Evolutionary conservation across 768 basidiomycete genomes (phyloP), one percentile per base, ranked within the genome.

Genomic region (Collybia sp.): DNA sequence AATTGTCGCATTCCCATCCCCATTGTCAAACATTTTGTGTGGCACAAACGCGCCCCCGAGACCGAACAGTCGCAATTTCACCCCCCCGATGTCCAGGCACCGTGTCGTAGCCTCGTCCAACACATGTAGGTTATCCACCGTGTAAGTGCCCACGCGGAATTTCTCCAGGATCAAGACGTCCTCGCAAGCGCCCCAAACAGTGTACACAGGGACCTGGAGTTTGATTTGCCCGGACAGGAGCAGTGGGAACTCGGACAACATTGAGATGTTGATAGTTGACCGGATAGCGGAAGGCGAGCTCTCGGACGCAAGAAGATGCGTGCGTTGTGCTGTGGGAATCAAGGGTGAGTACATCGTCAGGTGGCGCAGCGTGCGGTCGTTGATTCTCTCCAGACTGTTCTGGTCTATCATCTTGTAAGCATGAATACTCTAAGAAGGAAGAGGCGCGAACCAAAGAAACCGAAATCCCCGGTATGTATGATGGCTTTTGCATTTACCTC

Each of bases 391-490:
- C 42, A 95, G 74, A 62, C 89, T 92, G 52, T 73, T 72, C 20
- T 80, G 71, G 65, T 93, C 90, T 92, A 65, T 9, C 34, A 31
- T 16, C n/a, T n/a, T n/a, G 32, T 20, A 25, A 44, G 32, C 18
- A 42, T 30, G 17, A 46, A 18, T 46, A 43, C 16, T 19, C 43
- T 15, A 43, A 40, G 15, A 44, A 36, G n/a, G 18, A 6, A 0
- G 46, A 46, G 19, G 42, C 34, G 17, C 76, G 51, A 53, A 85
- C 90, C 92, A 65, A 95, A 96, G 70, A 99, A 96, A 48, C 96
- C 96, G 81, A 98, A 98, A 71, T 99, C 96, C 44, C 96, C 96
- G 0, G 94, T 95, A 63, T 98, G 95, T 48, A 99, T 89, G 63
- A 97, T 85, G 13, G 93, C 95, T 48, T 85, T 80, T 17, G 93